These are phyloP conservation scores for Skeletonema potamos DNA, from an alignment of 108 stramenopile genomes.

Conservation along the genomic window DNA sequence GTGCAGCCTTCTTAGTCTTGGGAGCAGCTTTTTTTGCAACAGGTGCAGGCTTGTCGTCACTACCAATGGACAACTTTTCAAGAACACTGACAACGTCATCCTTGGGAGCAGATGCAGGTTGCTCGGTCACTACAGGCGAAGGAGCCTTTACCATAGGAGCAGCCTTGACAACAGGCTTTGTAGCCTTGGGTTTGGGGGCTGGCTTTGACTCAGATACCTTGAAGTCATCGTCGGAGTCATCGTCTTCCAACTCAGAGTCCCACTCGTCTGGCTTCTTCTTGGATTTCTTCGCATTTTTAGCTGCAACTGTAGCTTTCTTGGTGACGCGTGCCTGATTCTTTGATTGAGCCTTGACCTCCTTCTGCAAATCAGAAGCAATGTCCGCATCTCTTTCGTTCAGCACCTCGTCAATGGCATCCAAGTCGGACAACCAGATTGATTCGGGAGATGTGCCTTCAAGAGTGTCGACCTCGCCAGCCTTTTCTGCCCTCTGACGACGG, in stretches of 20 bases:
- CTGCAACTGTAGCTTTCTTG: slow-evolving; percentile 20
- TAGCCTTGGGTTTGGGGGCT: slow-evolving; percentile 15
- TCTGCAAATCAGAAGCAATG: slow-evolving; percentile 56
- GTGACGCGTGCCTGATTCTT: slow-evolving; percentile 51
- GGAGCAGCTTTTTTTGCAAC: not conserved
- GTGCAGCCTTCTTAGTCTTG: slow-evolving; percentile 8
- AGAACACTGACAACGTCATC: slow-evolving; percentile 34
- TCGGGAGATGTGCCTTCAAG: slow-evolving; percentile 83
- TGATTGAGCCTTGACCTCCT: slow-evolving; percentile 61
- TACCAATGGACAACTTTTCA: slow-evolving; percentile 11
- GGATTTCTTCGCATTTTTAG: slow-evolving; percentile 55
- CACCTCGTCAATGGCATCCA: slow-evolving; percentile 92
- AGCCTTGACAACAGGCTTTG: slow-evolving; percentile 20
- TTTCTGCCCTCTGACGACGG: slow-evolving; percentile 78
- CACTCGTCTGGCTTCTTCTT: slow-evolving; percentile 65
- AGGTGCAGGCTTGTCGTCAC: not conserved
- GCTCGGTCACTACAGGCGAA: slow-evolving; percentile 1
- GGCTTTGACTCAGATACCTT: slow-evolving; percentile 26
- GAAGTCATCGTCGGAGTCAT: slow-evolving; percentile 54
- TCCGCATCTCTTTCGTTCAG: slow-evolving; percentile 79
- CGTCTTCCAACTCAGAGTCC: slow-evolving; percentile 55
- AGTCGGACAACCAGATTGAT: slow-evolving; percentile 91
- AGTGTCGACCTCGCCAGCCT: slow-evolving; percentile 73
- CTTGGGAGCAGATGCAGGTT: slow-evolving; percentile 12
- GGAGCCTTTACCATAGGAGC: slow-evolving; percentile 16